Base-by-base conservation (phyloP, 1,284 basidiomycete genomes). In the Ganoderma multipileum region DNA sequence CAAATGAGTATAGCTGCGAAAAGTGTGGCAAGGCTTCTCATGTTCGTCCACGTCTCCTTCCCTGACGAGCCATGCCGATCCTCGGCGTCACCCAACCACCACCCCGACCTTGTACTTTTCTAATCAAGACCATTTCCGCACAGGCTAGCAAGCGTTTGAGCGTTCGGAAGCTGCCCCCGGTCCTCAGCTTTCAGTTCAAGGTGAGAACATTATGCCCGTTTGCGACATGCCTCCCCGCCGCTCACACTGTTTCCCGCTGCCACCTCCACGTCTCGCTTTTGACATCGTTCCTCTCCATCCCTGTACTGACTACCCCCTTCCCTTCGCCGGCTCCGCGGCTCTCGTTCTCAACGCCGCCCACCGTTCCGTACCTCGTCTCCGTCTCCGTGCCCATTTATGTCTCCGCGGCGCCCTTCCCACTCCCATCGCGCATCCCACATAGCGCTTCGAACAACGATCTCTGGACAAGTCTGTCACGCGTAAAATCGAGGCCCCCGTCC, bases 101-200 rank as follows among this genome's bases (percentile, higher is more conserved):
- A 47, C 44, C n/a, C 44, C 14, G 5, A 39, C 38, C 23, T 57
- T 64, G 44, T 64, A 64, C 30, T 42, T 66, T 50, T 68, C 73
- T 72, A 66, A 69, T 39, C 52, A 28, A 69, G 52, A 66, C 14
- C 23, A 28, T 18, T 8, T 62, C 41, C 52, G 42, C 58, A n/a
- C 70, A 93, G 88, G 93, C 93, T 0, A 94, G 87, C 73, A 96
- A 97, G 77, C 91, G 95, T 57, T 81, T 99, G 63, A 94, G 91
- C 72, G 91, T 99, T 74, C 89, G 88, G 66, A 92, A 92, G 71
- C 84, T 99, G 4, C 96, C 97, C 0, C 93, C 95, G 0, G 95
- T 98, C 0, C 84, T 99, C 58, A 95, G 94, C 74, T 95, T 99
- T 74, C 97, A 99, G 79, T 92, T 99, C 82, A 99, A 99, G 87